phyloP scores from a whole-genome alignment of 257 asterid species.

The Parsonsia alboflavescens region DNA sequence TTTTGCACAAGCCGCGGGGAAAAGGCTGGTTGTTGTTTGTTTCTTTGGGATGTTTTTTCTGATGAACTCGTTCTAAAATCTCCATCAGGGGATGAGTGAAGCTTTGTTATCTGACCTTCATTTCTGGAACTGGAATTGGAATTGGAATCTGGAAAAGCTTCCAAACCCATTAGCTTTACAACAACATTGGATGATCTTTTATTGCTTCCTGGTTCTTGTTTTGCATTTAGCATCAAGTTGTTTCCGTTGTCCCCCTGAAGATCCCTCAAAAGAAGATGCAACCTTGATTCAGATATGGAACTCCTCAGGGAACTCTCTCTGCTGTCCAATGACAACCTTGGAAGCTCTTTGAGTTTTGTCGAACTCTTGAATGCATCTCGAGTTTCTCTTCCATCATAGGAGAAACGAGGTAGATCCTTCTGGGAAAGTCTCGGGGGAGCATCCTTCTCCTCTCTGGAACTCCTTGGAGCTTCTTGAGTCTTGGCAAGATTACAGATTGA shows the following conservation, averaged over 20 bases:
- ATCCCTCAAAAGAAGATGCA: conserved; percentile 38
- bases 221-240: conserved; percentile 17
- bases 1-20: conserved; percentile 35
- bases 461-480: conserved; percentile 35
- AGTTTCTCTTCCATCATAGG: conserved; percentile 81
- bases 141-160: conserved; percentile 44
- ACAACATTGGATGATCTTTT: conserved; percentile 58
- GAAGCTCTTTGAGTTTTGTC: conserved; percentile 57
- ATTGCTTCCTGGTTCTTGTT: conserved; percentile 47
- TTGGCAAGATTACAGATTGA: conserved; percentile 28
- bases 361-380: conserved; percentile 40
- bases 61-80: conserved; percentile 27
- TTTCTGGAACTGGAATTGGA: conserved; percentile 20
- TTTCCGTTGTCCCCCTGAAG: conserved; percentile 29
- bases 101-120: conserved; percentile 30
- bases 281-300: conserved; percentile 47
- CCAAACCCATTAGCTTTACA: conserved; percentile 95
- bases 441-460: conserved; percentile 38
- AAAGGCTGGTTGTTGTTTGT: conserved; percentile 31
- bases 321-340: conserved; percentile 90
- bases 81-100: conserved; percentile 25
- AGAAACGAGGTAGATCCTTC: conserved; percentile 58
- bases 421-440: conserved; percentile 18
- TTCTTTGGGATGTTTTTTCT: conserved; percentile 24
- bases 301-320: conserved; percentile 52